Evolutionary conservation across 2,329 filamentous ascomycete species (phyloP).

Genomic region (Fusarium algeriense): DNA sequence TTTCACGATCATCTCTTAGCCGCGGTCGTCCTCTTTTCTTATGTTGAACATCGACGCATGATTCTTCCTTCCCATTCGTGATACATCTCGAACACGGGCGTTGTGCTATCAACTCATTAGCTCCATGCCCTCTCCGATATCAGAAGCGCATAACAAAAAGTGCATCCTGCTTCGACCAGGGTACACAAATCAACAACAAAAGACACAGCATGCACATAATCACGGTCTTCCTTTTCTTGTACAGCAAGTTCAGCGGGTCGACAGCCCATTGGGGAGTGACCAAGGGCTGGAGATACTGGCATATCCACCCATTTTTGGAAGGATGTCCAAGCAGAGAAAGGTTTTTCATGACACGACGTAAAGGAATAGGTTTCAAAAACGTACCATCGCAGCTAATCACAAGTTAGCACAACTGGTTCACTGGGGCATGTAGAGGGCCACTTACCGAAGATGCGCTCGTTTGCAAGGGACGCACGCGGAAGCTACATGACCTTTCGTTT

Average conservation of each 20-base stretch:
- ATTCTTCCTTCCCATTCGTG: slow-evolving; percentile 82
- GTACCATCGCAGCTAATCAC: slow-evolving; percentile 71
- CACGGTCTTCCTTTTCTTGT: neutral
- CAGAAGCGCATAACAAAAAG: neutral
- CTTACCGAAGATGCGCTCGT: slow-evolving; percentile 79
- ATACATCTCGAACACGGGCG: slow-evolving; percentile 83
- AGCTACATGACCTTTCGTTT: slow-evolving; percentile 84
- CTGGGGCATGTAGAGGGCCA: neutral
- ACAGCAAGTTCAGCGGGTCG: neutral
- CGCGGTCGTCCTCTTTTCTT: slow-evolving; percentile 86
- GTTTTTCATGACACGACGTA: neutral
- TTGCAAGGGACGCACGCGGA: slow-evolving; percentile 90
- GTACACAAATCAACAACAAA: neutral
- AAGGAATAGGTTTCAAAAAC: slow-evolving; percentile 52
- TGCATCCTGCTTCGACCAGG: neutral
- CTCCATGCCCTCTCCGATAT: slow-evolving; percentile 3
- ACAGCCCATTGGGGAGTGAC: neutral
- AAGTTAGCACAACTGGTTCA: slow-evolving; percentile 25
- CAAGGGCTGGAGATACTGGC: neutral
- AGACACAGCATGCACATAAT: neutral
- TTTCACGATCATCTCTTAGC: slow-evolving; percentile 77
- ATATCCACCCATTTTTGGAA: neutral
- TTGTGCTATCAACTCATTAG: slow-evolving; percentile 67
- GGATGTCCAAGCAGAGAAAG: neutral
- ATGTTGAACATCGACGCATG: slow-evolving; percentile 85